phyloP scores from a whole-genome alignment of 106 monocot species.

The Platanthera zijinensis region DNA sequence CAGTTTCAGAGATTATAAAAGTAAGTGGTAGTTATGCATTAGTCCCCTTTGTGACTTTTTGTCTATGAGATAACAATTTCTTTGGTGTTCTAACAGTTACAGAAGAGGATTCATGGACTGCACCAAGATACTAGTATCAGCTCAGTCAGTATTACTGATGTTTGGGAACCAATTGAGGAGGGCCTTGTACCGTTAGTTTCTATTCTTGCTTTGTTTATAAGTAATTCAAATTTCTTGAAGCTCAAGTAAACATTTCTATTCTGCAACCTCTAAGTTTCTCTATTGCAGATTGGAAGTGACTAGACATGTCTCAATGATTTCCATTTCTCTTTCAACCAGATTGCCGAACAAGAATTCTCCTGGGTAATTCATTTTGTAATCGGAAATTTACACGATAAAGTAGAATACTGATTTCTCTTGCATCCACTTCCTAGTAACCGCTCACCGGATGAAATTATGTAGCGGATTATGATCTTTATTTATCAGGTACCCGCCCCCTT shows the following conservation, averaged over 20 bases:
- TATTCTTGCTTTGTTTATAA: not conserved
- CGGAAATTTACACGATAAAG: not conserved
- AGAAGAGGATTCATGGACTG: constrained; percentile 75
- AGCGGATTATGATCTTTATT: not conserved
- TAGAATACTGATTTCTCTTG: not conserved
- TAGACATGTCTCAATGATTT: constrained; percentile 96
- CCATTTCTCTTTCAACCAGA: constrained; percentile 25
- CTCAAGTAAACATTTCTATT: not conserved
- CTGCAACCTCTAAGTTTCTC: not conserved
- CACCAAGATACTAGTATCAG: constrained; percentile 87
- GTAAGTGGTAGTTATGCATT: not conserved
- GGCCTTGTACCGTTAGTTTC: constrained; percentile 88
- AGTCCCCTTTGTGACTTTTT: not conserved
- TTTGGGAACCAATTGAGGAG: constrained; percentile 99
- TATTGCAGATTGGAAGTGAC: constrained; percentile 83
- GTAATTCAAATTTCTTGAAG: not conserved
- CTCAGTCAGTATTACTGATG: constrained; percentile 90
- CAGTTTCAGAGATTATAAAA: constrained; percentile 9
- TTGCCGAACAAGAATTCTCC: constrained; percentile 56
- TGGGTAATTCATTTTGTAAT: constrained; percentile 43
- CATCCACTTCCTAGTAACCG: not conserved
- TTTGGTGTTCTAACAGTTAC: constrained; percentile 5
- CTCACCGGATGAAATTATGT: not conserved
- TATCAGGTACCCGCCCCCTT: constrained; percentile 63
- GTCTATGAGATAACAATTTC: not conserved